Percentiles rank a stretch among this genome's conserved stretches.
Evolutionary conservation across 495 filamentous ascomycete genomes (phyloP).

Genomic region (Xylaria intraflava): DNA sequence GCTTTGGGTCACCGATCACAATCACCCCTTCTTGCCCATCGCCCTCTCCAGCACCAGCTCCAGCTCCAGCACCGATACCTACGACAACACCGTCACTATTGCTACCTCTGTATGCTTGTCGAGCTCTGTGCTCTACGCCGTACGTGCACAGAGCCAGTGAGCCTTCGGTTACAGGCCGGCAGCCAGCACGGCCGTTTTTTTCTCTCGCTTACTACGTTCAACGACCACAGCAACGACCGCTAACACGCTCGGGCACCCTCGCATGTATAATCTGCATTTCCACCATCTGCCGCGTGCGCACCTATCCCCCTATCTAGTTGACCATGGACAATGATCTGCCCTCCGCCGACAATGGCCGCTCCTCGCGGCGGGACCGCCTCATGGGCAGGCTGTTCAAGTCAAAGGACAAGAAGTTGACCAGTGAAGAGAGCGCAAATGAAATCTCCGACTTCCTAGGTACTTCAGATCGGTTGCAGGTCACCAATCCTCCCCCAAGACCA

Average conservation of each 20-base stretch:
- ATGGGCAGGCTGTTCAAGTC: constrained; percentile 46
- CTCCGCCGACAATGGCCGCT: constrained; percentile 30
- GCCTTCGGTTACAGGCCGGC: background rate
- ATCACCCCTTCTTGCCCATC: background rate
- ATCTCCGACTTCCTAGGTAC: constrained; percentile 42
- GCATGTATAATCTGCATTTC: background rate
- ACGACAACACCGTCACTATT: background rate
- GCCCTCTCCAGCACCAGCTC: background rate
- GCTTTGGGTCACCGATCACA: background rate
- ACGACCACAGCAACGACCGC: background rate
- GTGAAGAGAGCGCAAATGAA: constrained; percentile 31
- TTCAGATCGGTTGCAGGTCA: constrained; percentile 35
- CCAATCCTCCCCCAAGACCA: constrained; percentile 29
- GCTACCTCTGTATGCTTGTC: background rate
- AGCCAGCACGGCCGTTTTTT: background rate
- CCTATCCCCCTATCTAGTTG: background rate
- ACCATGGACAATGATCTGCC: constrained; percentile 42
- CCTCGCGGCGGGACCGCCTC: constrained; percentile 37
- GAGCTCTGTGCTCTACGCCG: background rate
- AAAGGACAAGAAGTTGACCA: constrained; percentile 36
- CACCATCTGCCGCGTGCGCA: constrained; percentile 1
- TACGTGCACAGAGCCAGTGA: background rate
- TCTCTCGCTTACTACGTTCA: background rate
- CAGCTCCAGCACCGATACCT: background rate
- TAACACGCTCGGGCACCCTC: background rate